These are phyloP conservation scores for Arachnopeziza araneosa DNA, from an alignment of 2,329 filamentous ascomycete genomes.

Conservation along the genomic window DNA sequence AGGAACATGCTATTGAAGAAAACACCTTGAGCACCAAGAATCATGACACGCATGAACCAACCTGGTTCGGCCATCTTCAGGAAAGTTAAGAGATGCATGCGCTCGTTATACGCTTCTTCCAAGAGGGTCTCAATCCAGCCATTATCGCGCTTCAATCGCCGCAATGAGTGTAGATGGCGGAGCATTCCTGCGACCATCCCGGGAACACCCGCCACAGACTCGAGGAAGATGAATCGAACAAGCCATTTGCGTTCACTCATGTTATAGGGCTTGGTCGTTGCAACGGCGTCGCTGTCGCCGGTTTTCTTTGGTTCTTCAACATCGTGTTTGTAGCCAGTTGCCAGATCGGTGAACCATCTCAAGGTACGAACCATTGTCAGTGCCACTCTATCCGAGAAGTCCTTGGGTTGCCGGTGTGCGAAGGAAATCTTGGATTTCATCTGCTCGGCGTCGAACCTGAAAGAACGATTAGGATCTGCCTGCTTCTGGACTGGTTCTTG, in stretches of 20 bases:
- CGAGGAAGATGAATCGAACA: constrained; percentile 84
- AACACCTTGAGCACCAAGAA: constrained; percentile 87
- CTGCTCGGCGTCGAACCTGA: constrained; percentile 68
- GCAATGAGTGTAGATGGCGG: constrained; percentile 76
- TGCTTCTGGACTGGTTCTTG: background rate
- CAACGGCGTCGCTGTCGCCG: constrained; percentile 39
- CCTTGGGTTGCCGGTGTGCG: constrained; percentile 69
- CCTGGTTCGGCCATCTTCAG: constrained; percentile 79
- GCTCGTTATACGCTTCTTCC: constrained; percentile 86
- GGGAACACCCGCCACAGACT: constrained; percentile 89
- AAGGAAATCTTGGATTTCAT: constrained; percentile 66
- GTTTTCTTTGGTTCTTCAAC: constrained; percentile 36
- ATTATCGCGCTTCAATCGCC: constrained; percentile 85
- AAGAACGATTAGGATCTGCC: background rate
- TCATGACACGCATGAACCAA: constrained; percentile 86
- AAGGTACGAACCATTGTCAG: constrained; percentile 70
- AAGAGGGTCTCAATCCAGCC: constrained; percentile 93
- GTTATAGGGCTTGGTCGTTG: constrained; percentile 51
- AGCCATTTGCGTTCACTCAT: constrained; percentile 89
- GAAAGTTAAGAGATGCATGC: constrained; percentile 90
- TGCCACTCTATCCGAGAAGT: constrained; percentile 71
- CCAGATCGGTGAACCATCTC: constrained; percentile 74
- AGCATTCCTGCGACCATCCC: constrained; percentile 97
- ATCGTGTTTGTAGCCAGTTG: constrained; percentile 74
- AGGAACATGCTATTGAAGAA: constrained; percentile 96